Percentiles rank a stretch among this genome's conserved stretches.
Conservation (phyloP, 2,329 filamentous ascomycete genomes). For the Xylariaceae sp. region DNA sequence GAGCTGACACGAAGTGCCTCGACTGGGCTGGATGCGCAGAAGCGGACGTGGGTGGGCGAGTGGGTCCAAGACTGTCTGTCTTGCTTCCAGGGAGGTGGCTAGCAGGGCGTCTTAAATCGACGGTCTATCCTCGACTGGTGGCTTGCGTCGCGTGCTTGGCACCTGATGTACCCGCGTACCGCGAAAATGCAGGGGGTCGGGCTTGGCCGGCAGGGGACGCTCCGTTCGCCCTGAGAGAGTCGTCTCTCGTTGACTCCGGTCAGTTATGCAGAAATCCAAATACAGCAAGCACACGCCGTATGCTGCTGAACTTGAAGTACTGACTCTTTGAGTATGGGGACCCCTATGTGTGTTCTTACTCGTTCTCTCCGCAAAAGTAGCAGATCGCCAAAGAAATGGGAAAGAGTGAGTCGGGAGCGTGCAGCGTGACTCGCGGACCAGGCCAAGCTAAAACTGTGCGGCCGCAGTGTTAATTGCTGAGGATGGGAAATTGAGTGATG, state of each 20-base stretch:
- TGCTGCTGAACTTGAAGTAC: slow-evolving; percentile 4
- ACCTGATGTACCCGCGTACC: slow-evolving; percentile 11
- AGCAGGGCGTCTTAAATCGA: slow-evolving; percentile 16
- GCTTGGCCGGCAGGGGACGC: slow-evolving; percentile 11
- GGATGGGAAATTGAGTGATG: slow-evolving; percentile 10
- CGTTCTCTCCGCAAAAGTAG: no score
- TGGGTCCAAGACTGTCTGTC: slow-evolving; percentile 15
- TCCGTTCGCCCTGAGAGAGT: slow-evolving; percentile 8
- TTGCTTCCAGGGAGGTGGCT: slow-evolving; percentile 18
- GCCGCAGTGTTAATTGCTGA: slow-evolving; percentile 2
- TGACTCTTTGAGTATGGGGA: no score
- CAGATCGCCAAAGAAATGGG: no score
- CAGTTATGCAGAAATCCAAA: slow-evolving; percentile 8
- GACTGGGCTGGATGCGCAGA: slow-evolving; percentile 20
- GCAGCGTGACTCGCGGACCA: no score
- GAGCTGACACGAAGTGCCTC: slow-evolving; percentile 31
- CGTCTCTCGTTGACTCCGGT: not conserved
- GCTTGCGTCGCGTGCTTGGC: not conserved
- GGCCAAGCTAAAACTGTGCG: no score
- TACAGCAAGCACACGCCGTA: slow-evolving; percentile 1
- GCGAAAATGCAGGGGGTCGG: slow-evolving; percentile 14
- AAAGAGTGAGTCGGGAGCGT: no score
- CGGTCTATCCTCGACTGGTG: slow-evolving; percentile 7
- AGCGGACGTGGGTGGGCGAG: slow-evolving; percentile 9
- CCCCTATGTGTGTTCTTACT: no score